Percentiles rank a stretch among this genome's conserved stretches.
These are phyloP conservation scores for Albizia julibrissin DNA, from an alignment of 306 rosid genomes.

Conservation along the genomic window DNA sequence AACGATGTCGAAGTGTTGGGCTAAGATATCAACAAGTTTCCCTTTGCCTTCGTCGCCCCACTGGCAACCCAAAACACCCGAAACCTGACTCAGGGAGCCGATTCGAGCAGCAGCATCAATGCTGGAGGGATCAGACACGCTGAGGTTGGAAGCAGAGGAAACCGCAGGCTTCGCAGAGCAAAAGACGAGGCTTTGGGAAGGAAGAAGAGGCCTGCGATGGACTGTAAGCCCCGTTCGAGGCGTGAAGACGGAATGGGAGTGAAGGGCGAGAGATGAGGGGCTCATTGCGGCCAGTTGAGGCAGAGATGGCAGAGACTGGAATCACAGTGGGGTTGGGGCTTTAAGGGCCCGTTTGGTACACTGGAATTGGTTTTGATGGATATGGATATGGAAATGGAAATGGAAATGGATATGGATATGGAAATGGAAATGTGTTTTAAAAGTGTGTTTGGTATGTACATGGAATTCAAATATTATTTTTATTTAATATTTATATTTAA, in stretches of 20 bases:
- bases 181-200: conserved; percentile 34
- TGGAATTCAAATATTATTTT: no score
- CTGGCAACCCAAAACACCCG: conserved; percentile 90
- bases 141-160: conserved; percentile 51
- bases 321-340: neutral
- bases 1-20: conserved; percentile 83
- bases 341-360: no score
- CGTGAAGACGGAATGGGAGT: conserved; percentile 48
- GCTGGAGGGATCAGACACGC: conserved; percentile 48
- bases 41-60: conserved; percentile 99
- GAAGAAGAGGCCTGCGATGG: conserved; percentile 16
- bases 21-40: conserved; percentile 88
- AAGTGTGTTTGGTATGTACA: no score
- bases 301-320: neutral
- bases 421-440: no score
- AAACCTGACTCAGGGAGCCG: conserved; percentile 76
- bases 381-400: no score
- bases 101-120: conserved; percentile 42
- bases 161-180: conserved; percentile 55
- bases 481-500: no score
- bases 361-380: no score
- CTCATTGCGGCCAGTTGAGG: conserved; percentile 42
- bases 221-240: conserved; percentile 33
- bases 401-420: no score
- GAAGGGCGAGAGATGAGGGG: conserved; percentile 57